These are phyloP conservation scores for Cordyceps tenuipes DNA, from an alignment of 2,329 filamentous ascomycete genomes.

Conservation along the genomic window DNA sequence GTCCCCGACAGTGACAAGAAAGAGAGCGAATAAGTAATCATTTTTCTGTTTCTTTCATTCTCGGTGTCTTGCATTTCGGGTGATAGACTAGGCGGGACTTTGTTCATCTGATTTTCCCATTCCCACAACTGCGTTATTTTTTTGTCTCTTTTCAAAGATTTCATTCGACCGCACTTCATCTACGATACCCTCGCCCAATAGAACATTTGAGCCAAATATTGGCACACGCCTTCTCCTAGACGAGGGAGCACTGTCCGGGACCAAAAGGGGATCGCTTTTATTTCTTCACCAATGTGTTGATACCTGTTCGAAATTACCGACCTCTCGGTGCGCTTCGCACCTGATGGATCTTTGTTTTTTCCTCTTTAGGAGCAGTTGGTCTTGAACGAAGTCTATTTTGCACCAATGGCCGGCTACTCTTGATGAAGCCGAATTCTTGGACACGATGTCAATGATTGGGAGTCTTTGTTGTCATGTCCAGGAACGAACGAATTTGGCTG, in stretches of 20 bases:
- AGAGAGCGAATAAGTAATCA: slow-evolving; percentile 33
- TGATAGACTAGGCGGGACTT: slow-evolving; percentile 43
- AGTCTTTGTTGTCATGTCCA: slow-evolving; percentile 8
- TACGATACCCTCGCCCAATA: slow-evolving; percentile 44
- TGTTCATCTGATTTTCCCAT: slow-evolving; percentile 14
- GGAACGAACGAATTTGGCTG: background rate
- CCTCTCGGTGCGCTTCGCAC: background rate
- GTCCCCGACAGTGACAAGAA: slow-evolving; percentile 49
- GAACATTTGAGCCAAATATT: slow-evolving; percentile 25
- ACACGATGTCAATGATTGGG: slow-evolving; percentile 7
- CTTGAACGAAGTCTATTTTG: background rate
- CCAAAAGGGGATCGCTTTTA: slow-evolving; percentile 6
- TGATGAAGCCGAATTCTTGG: slow-evolving; percentile 7
- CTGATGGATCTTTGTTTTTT: slow-evolving; percentile 4
- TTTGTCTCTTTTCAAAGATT: slow-evolving; percentile 33
- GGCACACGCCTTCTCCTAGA: slow-evolving; percentile 26
- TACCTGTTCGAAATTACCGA: slow-evolving; percentile 7
- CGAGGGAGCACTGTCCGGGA: slow-evolving; percentile 13
- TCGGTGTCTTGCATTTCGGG: slow-evolving; percentile 38
- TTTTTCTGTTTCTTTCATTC: slow-evolving; percentile 21
- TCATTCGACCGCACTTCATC: slow-evolving; percentile 35
- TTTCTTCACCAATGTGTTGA: slow-evolving; percentile 15
- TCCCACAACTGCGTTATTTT: slow-evolving; percentile 20
- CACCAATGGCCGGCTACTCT: background rate
- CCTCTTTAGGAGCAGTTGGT: background rate